Base-by-base conservation (phyloP, 495 filamentous ascomycete species). In the Neurospora sp. region DNA sequence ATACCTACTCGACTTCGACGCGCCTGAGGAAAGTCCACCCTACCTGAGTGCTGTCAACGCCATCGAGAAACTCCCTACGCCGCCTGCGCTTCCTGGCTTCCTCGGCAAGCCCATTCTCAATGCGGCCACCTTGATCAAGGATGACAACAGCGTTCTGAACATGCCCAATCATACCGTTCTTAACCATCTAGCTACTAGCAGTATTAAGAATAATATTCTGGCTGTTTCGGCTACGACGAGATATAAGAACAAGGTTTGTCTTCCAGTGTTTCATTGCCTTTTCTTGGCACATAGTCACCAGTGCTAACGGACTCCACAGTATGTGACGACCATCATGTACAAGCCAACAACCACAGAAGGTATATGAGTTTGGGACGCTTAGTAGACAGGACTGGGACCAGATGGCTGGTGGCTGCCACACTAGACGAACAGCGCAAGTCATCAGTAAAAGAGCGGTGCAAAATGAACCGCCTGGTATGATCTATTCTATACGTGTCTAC, bases 121-220 rank as follows among this genome's bases (percentile, higher is more conserved):
- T 79, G 91, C 92, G 59, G 90, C 88, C 8, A 95, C 90, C 8
- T 89, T 93, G 3, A 94, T 97, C 85, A 98, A 98, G 83, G 96
- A 98, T 82, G 96, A 99, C 79, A 96, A 93, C 81, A 97, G 94
- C 82, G 96, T 99, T 59, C 82, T 99, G 45, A 94, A 90, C 70
- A 94, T 97, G 85, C 96, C 96, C 16, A 99, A 98, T 76, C 96
- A 99, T 75, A 97, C 96, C 3, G 93, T 99, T 37, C 82, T 99
- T 75, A 99, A 99, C 75, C 96, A 99, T 80, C 84, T 99, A 68
- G 95, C 95, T n/a, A 99, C 96, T 4, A 97, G 94, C 84, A 97
- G 94, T 81, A 99, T 99, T 81, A 98, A 97, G 82, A 92, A 97
- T 73, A 92, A 93, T 71, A 92, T 98, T 38, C 86, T 99, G 73